Conservation (phyloP, 768 basidiomycete species). For the Exsudoporus frostii region DNA sequence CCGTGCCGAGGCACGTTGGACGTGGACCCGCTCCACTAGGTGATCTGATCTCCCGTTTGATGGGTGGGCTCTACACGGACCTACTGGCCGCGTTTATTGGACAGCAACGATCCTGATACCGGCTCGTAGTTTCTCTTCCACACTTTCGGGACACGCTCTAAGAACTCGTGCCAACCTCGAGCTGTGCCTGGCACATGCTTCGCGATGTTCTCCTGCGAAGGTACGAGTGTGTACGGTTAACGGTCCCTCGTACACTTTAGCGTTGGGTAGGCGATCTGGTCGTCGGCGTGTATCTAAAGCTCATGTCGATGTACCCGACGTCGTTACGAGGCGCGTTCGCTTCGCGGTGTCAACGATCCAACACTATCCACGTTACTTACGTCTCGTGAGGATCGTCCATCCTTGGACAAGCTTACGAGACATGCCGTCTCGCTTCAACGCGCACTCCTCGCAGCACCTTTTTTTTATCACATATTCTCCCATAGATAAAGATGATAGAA, state of each 20-base stretch:
- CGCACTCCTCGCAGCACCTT: not conserved
- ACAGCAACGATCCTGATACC: not conserved
- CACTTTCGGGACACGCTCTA: not conserved
- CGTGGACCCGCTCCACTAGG: not conserved
- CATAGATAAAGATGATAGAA: slow-evolving; percentile 20
- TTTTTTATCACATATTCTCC: slow-evolving; percentile 11
- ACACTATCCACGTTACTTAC: slow-evolving; percentile 3
- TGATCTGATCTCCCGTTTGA: slow-evolving; percentile 3
- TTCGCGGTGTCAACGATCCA: slow-evolving; percentile 15
- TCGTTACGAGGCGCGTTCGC: not conserved
- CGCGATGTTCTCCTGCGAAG: not conserved
- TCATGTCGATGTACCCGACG: not conserved
- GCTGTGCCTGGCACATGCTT: slow-evolving; percentile 14
- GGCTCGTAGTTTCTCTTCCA: not conserved
- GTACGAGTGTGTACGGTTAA: not conserved
- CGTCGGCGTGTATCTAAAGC: not conserved
- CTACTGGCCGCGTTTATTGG: not conserved
- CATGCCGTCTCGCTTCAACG: not conserved
- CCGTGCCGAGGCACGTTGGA: slow-evolving; percentile 2
- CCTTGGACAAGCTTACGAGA: slow-evolving; percentile 12
- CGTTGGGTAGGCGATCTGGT: not conserved
- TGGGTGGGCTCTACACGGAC: not conserved
- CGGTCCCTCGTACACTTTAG: not conserved
- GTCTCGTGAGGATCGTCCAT: slow-evolving; percentile 8
- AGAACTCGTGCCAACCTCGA: not conserved